phyloP scores from a whole-genome alignment of 257 asterid genomes.

The Solanum pimpinellifolium region DNA sequence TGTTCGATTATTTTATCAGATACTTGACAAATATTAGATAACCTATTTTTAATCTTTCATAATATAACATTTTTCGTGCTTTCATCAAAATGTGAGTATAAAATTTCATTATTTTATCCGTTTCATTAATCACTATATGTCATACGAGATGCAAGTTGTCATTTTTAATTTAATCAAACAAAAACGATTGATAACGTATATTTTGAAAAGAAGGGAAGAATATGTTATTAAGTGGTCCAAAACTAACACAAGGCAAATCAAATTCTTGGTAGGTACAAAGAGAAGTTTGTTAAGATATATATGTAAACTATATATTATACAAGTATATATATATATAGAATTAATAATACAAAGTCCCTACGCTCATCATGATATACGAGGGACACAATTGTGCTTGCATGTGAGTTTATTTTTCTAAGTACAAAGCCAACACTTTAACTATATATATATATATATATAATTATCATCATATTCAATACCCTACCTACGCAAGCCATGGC shows the following conservation, averaged over 20 bases:
- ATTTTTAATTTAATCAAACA: background rate
- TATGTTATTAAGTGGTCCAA: background rate
- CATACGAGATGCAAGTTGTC: background rate
- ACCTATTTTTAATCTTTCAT: background rate
- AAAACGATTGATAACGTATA: background rate
- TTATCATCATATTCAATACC: constrained; percentile 1
- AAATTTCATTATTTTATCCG: background rate
- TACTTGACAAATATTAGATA: background rate
- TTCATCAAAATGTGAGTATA: background rate
- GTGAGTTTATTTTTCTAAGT: constrained; percentile 4
- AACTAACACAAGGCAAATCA: background rate
- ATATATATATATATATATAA: background rate
- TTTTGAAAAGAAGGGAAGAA: background rate
- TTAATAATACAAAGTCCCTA: constrained; percentile 13
- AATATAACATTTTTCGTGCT: no score
- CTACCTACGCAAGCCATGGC: constrained; percentile 1
- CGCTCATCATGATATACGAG: constrained; percentile 33
- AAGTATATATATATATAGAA: background rate
- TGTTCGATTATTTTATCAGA: no score
- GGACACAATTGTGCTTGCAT: constrained; percentile 42
- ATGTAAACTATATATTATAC: background rate
- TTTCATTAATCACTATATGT: background rate
- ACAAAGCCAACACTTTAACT: background rate
- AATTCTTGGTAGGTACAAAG: constrained; percentile 11
- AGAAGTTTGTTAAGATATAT: background rate